phyloP scores from a whole-genome alignment of 768 basidiomycete genomes.

The Tylopilus plumbeoviolaceoides region DNA sequence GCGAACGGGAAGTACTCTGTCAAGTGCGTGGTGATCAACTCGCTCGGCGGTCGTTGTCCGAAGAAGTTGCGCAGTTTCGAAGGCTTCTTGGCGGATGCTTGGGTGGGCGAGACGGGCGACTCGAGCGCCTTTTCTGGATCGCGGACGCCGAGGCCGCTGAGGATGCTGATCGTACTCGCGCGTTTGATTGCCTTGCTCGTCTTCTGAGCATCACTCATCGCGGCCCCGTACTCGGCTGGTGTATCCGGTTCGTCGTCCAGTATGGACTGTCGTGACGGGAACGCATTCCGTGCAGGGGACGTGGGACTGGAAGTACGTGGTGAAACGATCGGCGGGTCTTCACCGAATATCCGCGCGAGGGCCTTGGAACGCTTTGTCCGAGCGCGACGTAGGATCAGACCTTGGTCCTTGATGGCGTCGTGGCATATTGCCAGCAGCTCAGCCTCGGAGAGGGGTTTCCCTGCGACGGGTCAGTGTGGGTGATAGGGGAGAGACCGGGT shows the following conservation, averaged over 20 bases:
- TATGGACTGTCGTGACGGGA: slow-evolving; percentile 15
- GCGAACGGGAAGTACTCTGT: slow-evolving; percentile 94
- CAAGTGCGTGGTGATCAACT: slow-evolving; percentile 92
- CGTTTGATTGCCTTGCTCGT: slow-evolving; percentile 51
- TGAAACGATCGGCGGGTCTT: slow-evolving; percentile 32
- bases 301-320: slow-evolving; percentile 34
- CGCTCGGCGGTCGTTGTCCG: slow-evolving; percentile 95
- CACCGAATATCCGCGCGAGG: slow-evolving; percentile 46
- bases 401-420: slow-evolving; percentile 74
- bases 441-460: slow-evolving; percentile 72
- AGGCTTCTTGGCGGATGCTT: slow-evolving; percentile 38
- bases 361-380: slow-evolving; percentile 39
- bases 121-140: slow-evolving; percentile 68
- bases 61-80: slow-evolving; percentile 92
- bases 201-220: slow-evolving; percentile 21
- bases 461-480: slow-evolving; percentile 33
- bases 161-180: slow-evolving; percentile 90
- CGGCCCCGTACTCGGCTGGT: slow-evolving; percentile 29
- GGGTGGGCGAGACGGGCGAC: slow-evolving; percentile 49
- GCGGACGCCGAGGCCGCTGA: slow-evolving; percentile 89
- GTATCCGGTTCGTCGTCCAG: slow-evolving; percentile 37
- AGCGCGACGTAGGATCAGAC: slow-evolving; percentile 67
- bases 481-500: neutral
- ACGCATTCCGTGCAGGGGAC: slow-evolving; percentile 22
- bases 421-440: slow-evolving; percentile 83